Conservation (phyloP, 2,329 filamentous ascomycete species). For the Arthrobotrys entomopaga region DNA sequence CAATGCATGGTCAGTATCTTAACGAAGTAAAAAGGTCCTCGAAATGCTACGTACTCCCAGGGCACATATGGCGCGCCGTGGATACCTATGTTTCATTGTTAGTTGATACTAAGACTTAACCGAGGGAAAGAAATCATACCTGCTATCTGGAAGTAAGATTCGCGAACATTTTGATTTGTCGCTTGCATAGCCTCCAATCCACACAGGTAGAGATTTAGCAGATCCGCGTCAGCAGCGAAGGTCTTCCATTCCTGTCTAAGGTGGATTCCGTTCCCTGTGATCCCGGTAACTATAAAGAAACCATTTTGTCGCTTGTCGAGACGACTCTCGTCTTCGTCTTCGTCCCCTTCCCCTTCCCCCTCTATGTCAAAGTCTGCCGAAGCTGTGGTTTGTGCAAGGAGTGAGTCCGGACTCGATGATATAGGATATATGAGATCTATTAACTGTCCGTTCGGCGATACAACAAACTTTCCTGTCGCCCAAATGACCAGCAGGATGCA, state of each 20-base stretch:
- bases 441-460: conserved; percentile 17
- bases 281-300: conserved; percentile 32
- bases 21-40: neutral
- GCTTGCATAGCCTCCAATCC: conserved; percentile 45
- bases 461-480: conserved; percentile 22
- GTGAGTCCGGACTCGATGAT: neutral
- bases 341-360: neutral
- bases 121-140: conserved; percentile 7
- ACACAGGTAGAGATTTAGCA: conserved; percentile 47
- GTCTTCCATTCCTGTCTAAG: conserved; percentile 34
- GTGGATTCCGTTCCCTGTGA: conserved; percentile 40
- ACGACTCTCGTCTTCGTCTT: conserved; percentile 3
- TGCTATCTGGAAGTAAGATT: conserved; percentile 43
- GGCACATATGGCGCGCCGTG: conserved; percentile 44
- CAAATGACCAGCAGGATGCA: conserved; percentile 22
- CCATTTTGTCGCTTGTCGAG: conserved; percentile 34
- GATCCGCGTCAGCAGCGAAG: conserved; percentile 33
- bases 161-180: conserved; percentile 27
- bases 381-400: neutral
- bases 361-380: too few species aligned
- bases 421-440: conserved; percentile 11
- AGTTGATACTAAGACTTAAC: neutral
- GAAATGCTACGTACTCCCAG: conserved; percentile 37
- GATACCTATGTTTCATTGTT: conserved; percentile 28
- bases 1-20: conserved; percentile 1